Percentiles rank a stretch among this genome's conserved stretches.
Conservation (phyloP, 139 green algal species). For the Pedinophyceae sp. region DNA sequence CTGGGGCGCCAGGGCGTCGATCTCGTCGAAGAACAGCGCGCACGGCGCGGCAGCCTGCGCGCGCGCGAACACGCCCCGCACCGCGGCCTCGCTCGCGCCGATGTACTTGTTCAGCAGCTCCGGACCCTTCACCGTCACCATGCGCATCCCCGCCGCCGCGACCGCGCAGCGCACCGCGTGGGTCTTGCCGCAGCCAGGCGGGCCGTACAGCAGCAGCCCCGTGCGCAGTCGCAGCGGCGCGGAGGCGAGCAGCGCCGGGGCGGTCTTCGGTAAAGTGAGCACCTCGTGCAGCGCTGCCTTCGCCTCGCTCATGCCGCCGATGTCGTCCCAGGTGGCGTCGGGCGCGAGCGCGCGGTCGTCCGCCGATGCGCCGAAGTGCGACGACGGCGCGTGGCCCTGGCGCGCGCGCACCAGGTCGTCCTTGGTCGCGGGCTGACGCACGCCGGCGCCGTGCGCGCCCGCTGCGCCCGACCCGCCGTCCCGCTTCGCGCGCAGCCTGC, state of each 20-base stretch:
- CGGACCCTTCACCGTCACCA: slow-evolving; percentile 68
- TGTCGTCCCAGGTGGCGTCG: slow-evolving; percentile 38
- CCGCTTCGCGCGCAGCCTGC: slow-evolving; percentile 12
- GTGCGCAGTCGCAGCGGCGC: slow-evolving; percentile 75
- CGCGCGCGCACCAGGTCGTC: background rate
- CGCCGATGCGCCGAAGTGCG: background rate
- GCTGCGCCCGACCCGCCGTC: slow-evolving; percentile 2
- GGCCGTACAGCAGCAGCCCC: slow-evolving; percentile 91
- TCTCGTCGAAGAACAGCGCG: slow-evolving; percentile 98
- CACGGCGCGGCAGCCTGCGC: slow-evolving; percentile 72
- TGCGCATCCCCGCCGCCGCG: slow-evolving; percentile 46
- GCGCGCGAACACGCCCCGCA: slow-evolving; percentile 71
- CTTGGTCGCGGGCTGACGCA: too few species aligned
- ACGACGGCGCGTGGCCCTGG: background rate
- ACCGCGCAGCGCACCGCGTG: slow-evolving; percentile 66
- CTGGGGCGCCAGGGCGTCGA: slow-evolving; percentile 87
- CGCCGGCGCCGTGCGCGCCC: background rate
- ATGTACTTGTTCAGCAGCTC: slow-evolving; percentile 99
- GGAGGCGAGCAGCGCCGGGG: slow-evolving; percentile 24
- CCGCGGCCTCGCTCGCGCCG: slow-evolving; percentile 75
- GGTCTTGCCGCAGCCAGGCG: slow-evolving; percentile 90
- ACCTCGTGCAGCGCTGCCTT: slow-evolving; percentile 54
- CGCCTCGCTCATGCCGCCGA: slow-evolving; percentile 71
- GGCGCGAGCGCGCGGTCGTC: background rate
- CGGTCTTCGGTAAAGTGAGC: slow-evolving; percentile 53